Evolutionary conservation across 1,139 yeast genomes (phyloP).

Genomic region (Sugiyamaella xylanicola): DNA sequence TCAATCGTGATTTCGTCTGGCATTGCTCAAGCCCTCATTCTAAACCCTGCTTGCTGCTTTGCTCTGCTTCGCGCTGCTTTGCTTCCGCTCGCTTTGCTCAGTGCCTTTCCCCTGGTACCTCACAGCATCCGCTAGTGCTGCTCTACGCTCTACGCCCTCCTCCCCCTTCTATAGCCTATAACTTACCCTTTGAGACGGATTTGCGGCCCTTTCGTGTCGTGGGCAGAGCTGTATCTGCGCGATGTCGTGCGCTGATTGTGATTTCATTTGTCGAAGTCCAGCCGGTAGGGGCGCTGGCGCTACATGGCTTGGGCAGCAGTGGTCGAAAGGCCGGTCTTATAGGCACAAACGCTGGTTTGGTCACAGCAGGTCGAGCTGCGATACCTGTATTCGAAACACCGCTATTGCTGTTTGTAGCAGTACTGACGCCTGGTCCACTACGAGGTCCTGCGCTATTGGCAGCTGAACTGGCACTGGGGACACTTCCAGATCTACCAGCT

Average conservation of each 20-base stretch:
- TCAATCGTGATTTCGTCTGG: too few species aligned
- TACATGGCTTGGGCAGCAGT: slow-evolving; percentile 41
- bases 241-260: slow-evolving; percentile 14
- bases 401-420: background rate
- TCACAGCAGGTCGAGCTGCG: background rate
- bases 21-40: too few species aligned
- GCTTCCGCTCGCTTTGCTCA: too few species aligned
- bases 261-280: slow-evolving; percentile 16
- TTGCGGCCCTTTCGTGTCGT: slow-evolving; percentile 21
- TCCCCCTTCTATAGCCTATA: background rate
- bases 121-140: too few species aligned
- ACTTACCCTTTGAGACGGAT: slow-evolving; percentile 22
- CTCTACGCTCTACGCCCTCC: too few species aligned
- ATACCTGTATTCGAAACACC: too few species aligned
- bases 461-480: background rate
- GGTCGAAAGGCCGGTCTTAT: slow-evolving; percentile 44
- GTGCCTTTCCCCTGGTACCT: too few species aligned
- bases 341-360: slow-evolving; percentile 36
- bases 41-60: too few species aligned
- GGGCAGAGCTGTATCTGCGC: slow-evolving; percentile 12
- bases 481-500: background rate
- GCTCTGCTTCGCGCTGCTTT: too few species aligned
- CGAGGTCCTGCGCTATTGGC: background rate
- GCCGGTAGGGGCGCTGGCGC: slow-evolving; percentile 18
- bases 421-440: background rate